Conservation (phyloP, 768 basidiomycete genomes). For the Coprinellus micaceus region DNA sequence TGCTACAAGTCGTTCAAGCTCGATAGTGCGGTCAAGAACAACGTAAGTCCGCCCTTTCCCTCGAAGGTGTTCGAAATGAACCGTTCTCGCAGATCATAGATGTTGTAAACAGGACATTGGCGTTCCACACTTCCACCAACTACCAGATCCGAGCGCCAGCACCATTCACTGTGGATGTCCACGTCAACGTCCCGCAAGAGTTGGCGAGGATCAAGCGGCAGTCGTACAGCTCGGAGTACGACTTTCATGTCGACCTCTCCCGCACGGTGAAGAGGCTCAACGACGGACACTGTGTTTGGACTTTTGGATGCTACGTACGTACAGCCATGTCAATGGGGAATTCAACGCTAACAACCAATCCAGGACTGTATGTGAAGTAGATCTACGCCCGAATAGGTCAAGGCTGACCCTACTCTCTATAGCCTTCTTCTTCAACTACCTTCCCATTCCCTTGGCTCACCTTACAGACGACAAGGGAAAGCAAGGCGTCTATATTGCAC, state of each 20-base stretch:
- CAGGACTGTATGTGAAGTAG: slow-evolving; percentile 45
- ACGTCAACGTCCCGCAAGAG: slow-evolving; percentile 52
- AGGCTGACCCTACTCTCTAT: background rate
- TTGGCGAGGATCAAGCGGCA: slow-evolving; percentile 45
- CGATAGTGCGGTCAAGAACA: slow-evolving; percentile 44
- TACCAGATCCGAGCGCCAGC: slow-evolving; percentile 52
- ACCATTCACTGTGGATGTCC: slow-evolving; percentile 51
- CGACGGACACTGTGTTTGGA: slow-evolving; percentile 56
- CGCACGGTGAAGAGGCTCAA: slow-evolving; percentile 51
- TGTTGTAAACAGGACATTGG: slow-evolving; percentile 55
- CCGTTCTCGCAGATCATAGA: slow-evolving; percentile 44
- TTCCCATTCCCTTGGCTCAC: slow-evolving; percentile 47
- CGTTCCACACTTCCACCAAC: slow-evolving; percentile 62
- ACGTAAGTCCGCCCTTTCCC: slow-evolving; percentile 33
- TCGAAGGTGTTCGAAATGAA: background rate
- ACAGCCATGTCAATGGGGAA: background rate
- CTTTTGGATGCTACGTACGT: slow-evolving; percentile 48
- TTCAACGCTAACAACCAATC: background rate
- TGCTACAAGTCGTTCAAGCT: slow-evolving; percentile 52
- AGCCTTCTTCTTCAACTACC: slow-evolving; percentile 45
- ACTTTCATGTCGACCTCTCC: slow-evolving; percentile 56
- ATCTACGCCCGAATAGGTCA: no score
- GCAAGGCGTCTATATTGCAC: slow-evolving; percentile 52
- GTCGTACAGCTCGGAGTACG: slow-evolving; percentile 47
- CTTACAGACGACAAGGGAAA: slow-evolving; percentile 41